Percentiles rank a stretch among this genome's conserved stretches.
These are phyloP conservation scores for Melampsora americana DNA, from an alignment of 1,284 basidiomycete species.

Conservation along the genomic window DNA sequence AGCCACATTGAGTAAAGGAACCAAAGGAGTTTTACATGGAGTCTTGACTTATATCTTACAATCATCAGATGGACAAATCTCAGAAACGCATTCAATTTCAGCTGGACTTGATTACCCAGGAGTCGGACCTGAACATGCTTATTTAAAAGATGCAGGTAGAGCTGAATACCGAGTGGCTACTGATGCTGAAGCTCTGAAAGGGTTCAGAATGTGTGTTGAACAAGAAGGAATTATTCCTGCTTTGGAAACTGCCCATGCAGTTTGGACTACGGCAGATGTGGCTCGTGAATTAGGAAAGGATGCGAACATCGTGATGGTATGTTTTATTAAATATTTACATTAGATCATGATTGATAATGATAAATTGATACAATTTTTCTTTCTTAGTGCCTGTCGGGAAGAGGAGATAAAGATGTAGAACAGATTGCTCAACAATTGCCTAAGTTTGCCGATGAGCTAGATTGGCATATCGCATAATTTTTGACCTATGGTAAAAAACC, in stretches of 20 bases:
- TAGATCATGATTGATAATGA: not conserved
- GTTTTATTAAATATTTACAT: not conserved
- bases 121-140: slow-evolving; percentile 96
- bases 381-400: slow-evolving; percentile 65
- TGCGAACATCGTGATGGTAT: slow-evolving; percentile 75
- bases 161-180: slow-evolving; percentile 91
- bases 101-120: slow-evolving; percentile 82
- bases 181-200: slow-evolving; percentile 85
- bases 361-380: not conserved
- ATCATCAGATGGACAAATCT: slow-evolving; percentile 81
- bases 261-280: slow-evolving; percentile 82
- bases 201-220: slow-evolving; percentile 86
- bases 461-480: slow-evolving; percentile 35
- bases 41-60: slow-evolving; percentile 93
- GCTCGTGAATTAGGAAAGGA: slow-evolving; percentile 83
- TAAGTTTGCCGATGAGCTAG: slow-evolving; percentile 28
- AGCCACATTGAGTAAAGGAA: slow-evolving; percentile 83
- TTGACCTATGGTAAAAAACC: too few relatives aligned
- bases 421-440: slow-evolving; percentile 26
- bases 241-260: slow-evolving; percentile 89
- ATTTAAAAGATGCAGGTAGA: slow-evolving; percentile 87
- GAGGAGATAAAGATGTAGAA: slow-evolving; percentile 88
- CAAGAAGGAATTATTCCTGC: slow-evolving; percentile 97
- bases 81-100: slow-evolving; percentile 94
- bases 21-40: slow-evolving; percentile 92